Evolutionary conservation across 1,284 basidiomycete species (phyloP), one percentile per base, ranked within the genome.

Genomic region (Trametes polyzona): DNA sequence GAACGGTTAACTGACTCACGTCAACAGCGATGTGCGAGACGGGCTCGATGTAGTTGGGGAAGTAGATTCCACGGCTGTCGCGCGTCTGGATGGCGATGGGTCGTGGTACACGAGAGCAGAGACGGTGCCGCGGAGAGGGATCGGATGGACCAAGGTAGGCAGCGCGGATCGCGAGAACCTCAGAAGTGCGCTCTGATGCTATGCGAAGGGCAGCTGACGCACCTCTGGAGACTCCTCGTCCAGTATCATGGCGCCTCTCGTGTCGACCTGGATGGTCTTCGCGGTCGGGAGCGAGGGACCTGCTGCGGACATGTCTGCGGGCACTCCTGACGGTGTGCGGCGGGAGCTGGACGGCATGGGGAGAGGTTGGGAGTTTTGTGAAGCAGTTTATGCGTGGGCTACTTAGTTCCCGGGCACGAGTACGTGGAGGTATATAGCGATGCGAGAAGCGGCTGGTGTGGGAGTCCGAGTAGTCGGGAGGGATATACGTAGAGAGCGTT

Each of bases 21-120:
- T 98, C 95, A 55, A 97, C 88, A 6, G 95, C 95, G 57, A 97
- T 95, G 73, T 96, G 93, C 33, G 94, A 96, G n/a, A 97, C 90
- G 12, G 93, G 92, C 74, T 98, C 95, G 63, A 96, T 96, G 75
- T 97, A 88, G 73, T 96, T 95, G 49, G 95, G 95, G 47, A 98
- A 83, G 75, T 97, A 97, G 69, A 98, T 97, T 14, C 94, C 95
- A 70, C 95, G 82, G 68, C 93, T 95, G 73, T 96, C 95, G 63
- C 93, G 81, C 33, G 93, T 96, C 93, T 96, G 64, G 33, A 26
- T 40, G 52, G 49, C 26, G 37, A 40, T 32, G 17, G 39, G n/a
- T n/a, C n/a, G n/a, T n/a, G n/a, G n/a, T n/a, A n/a, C n/a, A n/a
- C 30, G 43, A 49, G 36, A 41, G 44, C 51, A 46, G 50, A 27